These are phyloP conservation scores for Psilocybe subaeruginosa DNA, from an alignment of 768 basidiomycete species.

Conservation along the genomic window DNA sequence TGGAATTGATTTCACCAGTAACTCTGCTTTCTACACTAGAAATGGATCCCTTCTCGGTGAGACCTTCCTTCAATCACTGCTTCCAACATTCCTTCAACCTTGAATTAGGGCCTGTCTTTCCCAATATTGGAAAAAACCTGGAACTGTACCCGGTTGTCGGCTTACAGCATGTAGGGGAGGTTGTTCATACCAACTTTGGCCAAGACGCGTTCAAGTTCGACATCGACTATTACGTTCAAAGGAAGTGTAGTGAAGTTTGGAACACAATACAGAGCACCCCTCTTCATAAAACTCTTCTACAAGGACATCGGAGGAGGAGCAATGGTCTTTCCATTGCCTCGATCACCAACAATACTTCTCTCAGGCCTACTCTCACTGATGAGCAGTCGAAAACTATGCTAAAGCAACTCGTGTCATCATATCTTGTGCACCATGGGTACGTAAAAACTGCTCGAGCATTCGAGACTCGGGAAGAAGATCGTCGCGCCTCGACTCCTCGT, in stretches of 20 bases:
- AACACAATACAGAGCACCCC: constrained; percentile 61
- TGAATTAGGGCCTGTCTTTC: constrained; percentile 64
- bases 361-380: constrained; percentile 39
- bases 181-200: constrained; percentile 87
- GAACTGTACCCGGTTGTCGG: constrained; percentile 89
- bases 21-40: constrained; percentile 87
- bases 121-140: constrained; percentile 65
- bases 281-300: constrained; percentile 43
- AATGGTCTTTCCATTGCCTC: constrained; percentile 24
- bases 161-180: constrained; percentile 78
- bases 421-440: constrained; percentile 87
- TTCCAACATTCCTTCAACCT: background rate
- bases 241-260: constrained; percentile 70
- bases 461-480: constrained; percentile 42
- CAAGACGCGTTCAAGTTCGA: constrained; percentile 86
- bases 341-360: constrained; percentile 23
- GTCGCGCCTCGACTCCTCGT: constrained; percentile 7
- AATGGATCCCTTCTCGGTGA: constrained; percentile 77
- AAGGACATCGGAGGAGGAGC: constrained; percentile 24
- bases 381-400: constrained; percentile 61
- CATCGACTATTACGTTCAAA: constrained; percentile 84
- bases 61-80: constrained; percentile 6
- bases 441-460: constrained; percentile 71
- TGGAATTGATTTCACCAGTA: constrained; percentile 86
- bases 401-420: constrained; percentile 75